Conservation (phyloP, 176 grass and related monocot genomes). For the Musa troglodytarum region DNA sequence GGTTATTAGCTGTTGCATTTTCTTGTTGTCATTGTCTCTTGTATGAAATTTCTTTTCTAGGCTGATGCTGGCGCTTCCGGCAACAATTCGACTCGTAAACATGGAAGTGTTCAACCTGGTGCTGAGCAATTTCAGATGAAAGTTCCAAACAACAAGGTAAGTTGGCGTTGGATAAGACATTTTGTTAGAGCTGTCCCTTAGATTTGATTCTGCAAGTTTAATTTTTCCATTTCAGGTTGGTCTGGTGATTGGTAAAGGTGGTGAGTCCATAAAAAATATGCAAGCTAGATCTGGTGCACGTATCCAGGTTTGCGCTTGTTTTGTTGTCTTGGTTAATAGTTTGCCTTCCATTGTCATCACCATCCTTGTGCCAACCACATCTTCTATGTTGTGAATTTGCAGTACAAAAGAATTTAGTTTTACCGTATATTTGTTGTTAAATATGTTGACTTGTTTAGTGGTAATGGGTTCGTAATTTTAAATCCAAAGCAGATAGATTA, state of each 20-base stretch:
- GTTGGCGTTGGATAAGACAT: not conserved
- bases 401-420: too few species aligned
- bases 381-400: too few species aligned
- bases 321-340: too few species aligned
- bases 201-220: not conserved
- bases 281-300: conserved; percentile 78
- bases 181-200: not conserved
- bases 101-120: conserved; percentile 42
- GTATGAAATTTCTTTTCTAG: conserved; percentile 29
- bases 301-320: conserved; percentile 54
- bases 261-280: conserved; percentile 94
- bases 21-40: not conserved
- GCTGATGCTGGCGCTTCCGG: conserved; percentile 75
- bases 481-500: too few species aligned
- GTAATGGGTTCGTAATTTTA: not conserved
- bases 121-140: conserved; percentile 79
- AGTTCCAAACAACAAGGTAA: conserved; percentile 90
- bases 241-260: conserved; percentile 90
- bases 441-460: too few species aligned
- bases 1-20: not conserved
- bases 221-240: conserved; percentile 48
- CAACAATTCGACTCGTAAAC: conserved; percentile 36
- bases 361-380: too few species aligned
- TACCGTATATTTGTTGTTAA: too few species aligned
- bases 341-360: too few species aligned